phyloP scores from a whole-genome alignment of 495 filamentous ascomycete species.

The Parathielavia hyrcaniae region DNA sequence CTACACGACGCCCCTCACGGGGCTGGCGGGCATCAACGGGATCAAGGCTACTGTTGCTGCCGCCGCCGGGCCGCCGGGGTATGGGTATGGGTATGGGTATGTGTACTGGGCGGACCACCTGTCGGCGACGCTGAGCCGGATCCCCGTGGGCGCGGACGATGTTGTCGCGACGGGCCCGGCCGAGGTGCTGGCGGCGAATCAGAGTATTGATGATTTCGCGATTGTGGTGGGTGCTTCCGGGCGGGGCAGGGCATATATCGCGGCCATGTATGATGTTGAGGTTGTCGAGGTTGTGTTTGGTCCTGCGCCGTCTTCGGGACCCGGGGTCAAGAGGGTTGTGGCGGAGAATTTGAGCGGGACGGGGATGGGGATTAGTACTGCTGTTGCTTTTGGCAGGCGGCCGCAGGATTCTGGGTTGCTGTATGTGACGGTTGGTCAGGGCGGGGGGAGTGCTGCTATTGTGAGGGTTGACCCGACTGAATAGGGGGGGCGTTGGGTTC shows the following conservation, averaged over 20 bases:
- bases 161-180: slow-evolving; percentile 12
- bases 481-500: neutral
- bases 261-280: neutral
- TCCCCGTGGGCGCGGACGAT: slow-evolving; percentile 8
- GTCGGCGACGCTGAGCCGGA: slow-evolving; percentile 8
- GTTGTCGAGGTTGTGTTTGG: slow-evolving; percentile 2
- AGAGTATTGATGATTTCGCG: slow-evolving; percentile 6
- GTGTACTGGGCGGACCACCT: slow-evolving; percentile 39
- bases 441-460: slow-evolving; percentile 2
- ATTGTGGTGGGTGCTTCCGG: neutral
- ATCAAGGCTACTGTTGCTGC: slow-evolving; percentile 29
- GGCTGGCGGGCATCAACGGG: slow-evolving; percentile 38
- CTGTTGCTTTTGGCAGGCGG: slow-evolving; percentile 3
- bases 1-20: slow-evolving; percentile 11
- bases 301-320: neutral
- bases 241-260: slow-evolving; percentile 3
- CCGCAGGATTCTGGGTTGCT: neutral
- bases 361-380: neutral
- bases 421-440: slow-evolving; percentile 7
- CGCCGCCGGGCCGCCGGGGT: too few species aligned
- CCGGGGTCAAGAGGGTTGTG: neutral
- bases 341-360: slow-evolving; percentile 7
- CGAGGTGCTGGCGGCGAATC: slow-evolving; percentile 7
- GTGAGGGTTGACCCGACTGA: slow-evolving; percentile 2
- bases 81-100: slow-evolving; percentile 26